These are phyloP conservation scores for Lactarius quietus DNA, from an alignment of 768 basidiomycete genomes.

Conservation along the genomic window DNA sequence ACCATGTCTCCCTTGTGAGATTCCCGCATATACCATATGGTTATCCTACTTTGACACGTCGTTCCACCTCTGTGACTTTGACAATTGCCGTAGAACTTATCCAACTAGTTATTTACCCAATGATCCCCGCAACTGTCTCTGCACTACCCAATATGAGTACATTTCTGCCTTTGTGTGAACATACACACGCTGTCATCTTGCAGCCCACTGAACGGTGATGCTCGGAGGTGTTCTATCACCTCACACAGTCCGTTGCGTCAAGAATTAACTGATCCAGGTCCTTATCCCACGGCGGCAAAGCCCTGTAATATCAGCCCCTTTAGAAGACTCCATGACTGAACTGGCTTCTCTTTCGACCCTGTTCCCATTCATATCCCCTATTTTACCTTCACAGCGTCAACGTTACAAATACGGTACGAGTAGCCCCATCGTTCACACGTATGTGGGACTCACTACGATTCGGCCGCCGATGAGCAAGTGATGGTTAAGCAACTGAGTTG, in stretches of 20 bases:
- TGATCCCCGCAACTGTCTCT: background rate
- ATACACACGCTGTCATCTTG: background rate
- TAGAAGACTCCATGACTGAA: background rate
- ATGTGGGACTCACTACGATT: background rate
- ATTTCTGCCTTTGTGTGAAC: background rate
- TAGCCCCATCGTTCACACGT: background rate
- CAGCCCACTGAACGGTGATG: background rate
- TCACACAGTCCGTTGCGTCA: background rate
- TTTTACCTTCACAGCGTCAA: background rate
- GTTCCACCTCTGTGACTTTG: background rate
- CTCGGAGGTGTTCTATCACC: background rate
- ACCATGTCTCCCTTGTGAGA: background rate
- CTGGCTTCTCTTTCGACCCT: background rate
- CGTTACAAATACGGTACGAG: background rate
- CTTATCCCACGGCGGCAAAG: background rate
- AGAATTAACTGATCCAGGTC: background rate
- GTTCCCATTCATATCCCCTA: background rate
- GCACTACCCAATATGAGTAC: background rate
- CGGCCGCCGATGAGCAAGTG: background rate
- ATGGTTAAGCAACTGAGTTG: background rate
- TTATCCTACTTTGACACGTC: background rate
- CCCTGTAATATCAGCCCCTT: background rate
- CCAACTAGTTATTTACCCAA: background rate
- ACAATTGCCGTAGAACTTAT: conserved; percentile 3
- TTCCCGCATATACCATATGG: background rate